Conservation (phyloP, 441 rosid species). For the Populus tomentosa region DNA sequence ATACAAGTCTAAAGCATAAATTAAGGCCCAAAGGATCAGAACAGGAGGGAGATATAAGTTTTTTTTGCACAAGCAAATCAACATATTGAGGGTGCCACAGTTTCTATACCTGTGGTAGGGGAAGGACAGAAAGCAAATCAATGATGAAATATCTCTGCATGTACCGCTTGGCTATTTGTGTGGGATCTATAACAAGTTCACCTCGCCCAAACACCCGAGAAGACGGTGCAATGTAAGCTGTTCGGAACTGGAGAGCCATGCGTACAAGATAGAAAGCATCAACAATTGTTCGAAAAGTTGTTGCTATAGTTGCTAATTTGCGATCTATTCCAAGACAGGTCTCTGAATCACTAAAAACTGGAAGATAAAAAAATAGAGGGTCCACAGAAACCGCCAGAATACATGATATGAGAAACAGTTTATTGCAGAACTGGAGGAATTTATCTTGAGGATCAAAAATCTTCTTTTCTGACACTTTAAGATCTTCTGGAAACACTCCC, state of each 20-base stretch:
- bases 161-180: constrained; percentile 86
- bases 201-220: constrained; percentile 97
- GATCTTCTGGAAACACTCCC: constrained; percentile 95
- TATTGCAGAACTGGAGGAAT: constrained; percentile 75
- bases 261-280: constrained; percentile 87
- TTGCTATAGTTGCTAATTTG: constrained; percentile 61
- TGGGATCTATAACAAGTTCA: constrained; percentile 91
- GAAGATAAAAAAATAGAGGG: constrained; percentile 91
- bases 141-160: constrained; percentile 66
- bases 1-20: neutral
- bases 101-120: constrained; percentile 83
- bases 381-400: constrained; percentile 86
- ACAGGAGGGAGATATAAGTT: constrained; percentile 1
- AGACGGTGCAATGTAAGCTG: constrained; percentile 95
- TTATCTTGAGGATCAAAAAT: constrained; percentile 96
- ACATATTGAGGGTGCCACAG: neutral
- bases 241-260: constrained; percentile 90
- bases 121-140: constrained; percentile 85
- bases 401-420: constrained; percentile 70
- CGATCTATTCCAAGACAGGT: constrained; percentile 77
- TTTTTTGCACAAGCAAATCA: constrained; percentile 10
- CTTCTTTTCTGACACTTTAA: constrained; percentile 79
- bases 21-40: constrained; percentile 4
- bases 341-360: constrained; percentile 43
- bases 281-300: constrained; percentile 64